A percentile compares a stretch with the other conserved stretches of the same genome.
phyloP scores from a whole-genome alignment of 169 alveolate species.

The Toxoplasma gondii region DNA sequence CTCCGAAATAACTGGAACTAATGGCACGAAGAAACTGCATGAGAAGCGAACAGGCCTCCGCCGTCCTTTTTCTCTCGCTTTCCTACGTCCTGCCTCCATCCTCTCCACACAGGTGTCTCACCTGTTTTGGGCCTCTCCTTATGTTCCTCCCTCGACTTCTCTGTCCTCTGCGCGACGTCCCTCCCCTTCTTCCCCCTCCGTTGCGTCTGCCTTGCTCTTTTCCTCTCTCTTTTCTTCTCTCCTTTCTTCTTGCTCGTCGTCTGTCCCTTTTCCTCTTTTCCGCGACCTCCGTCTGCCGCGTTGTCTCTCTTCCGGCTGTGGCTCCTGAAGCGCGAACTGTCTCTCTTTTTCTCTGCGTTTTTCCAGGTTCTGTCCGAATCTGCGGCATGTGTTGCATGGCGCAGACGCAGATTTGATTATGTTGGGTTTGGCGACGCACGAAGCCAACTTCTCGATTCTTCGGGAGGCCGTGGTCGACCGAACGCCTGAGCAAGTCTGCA shows the following conservation, averaged over 20 bases:
- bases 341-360: not conserved
- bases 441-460: slow-evolving; percentile 92
- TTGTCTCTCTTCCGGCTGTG: not conserved
- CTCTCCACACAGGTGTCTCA: too few species aligned
- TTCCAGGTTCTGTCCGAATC: slow-evolving; percentile 79
- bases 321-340: too few species aligned
- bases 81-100: too few species aligned
- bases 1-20: not conserved
- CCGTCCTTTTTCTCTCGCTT: not conserved
- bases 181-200: not conserved
- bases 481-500: not conserved
- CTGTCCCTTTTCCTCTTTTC: not conserved
- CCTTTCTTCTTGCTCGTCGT: not conserved
- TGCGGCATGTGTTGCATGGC: slow-evolving; percentile 96
- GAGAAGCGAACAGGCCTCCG: not conserved
- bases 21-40: not conserved
- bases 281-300: not conserved
- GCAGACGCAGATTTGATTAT: slow-evolving; percentile 98
- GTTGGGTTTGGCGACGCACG: slow-evolving; percentile 97
- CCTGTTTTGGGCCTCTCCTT: too few species aligned
- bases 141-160: not conserved
- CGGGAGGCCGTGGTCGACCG: slow-evolving; percentile 83
- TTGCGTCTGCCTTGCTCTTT: not conserved
- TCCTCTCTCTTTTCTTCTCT: not conserved
- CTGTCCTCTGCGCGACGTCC: not conserved